Evolutionary conservation across 768 basidiomycete genomes (phyloP).

Genomic region (Boletus fagicola): DNA sequence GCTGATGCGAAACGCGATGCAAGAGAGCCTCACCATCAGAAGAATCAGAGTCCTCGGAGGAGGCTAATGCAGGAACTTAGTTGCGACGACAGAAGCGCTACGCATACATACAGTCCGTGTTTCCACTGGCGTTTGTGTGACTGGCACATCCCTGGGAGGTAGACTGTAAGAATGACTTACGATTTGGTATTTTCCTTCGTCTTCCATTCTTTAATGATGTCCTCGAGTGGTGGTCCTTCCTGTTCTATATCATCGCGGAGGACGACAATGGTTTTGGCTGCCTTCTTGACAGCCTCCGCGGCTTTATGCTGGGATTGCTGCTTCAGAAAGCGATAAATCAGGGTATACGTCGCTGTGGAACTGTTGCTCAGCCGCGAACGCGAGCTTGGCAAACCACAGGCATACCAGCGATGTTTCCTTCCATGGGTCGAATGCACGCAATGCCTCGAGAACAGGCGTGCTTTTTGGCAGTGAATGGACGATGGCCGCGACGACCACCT

Average conservation of each 20-base stretch:
- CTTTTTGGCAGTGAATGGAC: not conserved
- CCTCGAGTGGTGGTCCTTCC: slow-evolving; percentile 57
- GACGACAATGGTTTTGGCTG: slow-evolving; percentile 59
- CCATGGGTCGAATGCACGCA: slow-evolving; percentile 34
- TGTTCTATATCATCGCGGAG: slow-evolving; percentile 52
- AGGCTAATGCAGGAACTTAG: slow-evolving; percentile 15
- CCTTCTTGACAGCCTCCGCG: slow-evolving; percentile 72
- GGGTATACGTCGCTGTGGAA: slow-evolving; percentile 63
- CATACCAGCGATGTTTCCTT: slow-evolving; percentile 55
- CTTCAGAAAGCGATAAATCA: slow-evolving; percentile 72
- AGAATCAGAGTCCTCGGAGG: slow-evolving; percentile 26
- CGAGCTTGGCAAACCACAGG: slow-evolving; percentile 2
- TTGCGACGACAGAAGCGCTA: not conserved
- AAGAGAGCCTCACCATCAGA: slow-evolving; percentile 25
- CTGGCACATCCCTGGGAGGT: not conserved
- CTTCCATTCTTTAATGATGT: slow-evolving; percentile 69
- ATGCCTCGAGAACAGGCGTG: not conserved
- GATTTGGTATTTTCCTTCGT: slow-evolving; percentile 27
- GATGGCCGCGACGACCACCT: not conserved
- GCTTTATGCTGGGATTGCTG: slow-evolving; percentile 66
- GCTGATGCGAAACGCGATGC: not conserved
- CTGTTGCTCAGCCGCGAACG: slow-evolving; percentile 6
- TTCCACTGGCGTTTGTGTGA: slow-evolving; percentile 15
- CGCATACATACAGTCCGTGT: slow-evolving; percentile 24
- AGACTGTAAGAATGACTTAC: slow-evolving; percentile 23